A percentile compares a stretch with the other conserved stretches of the same genome.
phyloP scores from a whole-genome alignment of 306 rosid species.

The Notholithocarpus densiflorus region DNA sequence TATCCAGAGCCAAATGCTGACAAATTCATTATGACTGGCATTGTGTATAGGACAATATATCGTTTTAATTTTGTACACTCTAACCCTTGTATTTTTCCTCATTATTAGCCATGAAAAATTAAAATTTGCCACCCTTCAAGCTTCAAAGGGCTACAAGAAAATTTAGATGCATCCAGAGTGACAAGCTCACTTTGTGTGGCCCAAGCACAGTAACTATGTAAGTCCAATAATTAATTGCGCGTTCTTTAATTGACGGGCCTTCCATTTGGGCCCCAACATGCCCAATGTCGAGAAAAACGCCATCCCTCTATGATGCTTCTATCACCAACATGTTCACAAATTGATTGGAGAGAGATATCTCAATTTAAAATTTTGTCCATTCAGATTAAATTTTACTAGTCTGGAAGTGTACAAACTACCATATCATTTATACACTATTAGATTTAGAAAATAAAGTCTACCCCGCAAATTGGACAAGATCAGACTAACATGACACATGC shows the following conservation, averaged over 20 bases:
- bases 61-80: background rate
- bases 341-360: background rate
- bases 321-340: background rate
- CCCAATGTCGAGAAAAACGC: background rate
- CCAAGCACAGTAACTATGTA: background rate
- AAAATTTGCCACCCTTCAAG: background rate
- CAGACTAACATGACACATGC: no score
- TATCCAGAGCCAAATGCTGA: background rate
- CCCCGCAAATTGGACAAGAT: background rate
- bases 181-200: background rate
- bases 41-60: background rate
- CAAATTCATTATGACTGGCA: background rate
- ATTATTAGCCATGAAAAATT: background rate
- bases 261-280: background rate
- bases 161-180: conserved; percentile 7
- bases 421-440: no score
- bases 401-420: no score
- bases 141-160: background rate
- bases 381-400: no score
- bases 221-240: conserved; percentile 11
- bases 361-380: no score
- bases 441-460: no score
- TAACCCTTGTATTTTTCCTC: background rate
- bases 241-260: background rate
- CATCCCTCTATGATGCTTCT: background rate